These are phyloP conservation scores for Perilla frutescens DNA, from an alignment of 257 asterid genomes.

Conservation along the genomic window DNA sequence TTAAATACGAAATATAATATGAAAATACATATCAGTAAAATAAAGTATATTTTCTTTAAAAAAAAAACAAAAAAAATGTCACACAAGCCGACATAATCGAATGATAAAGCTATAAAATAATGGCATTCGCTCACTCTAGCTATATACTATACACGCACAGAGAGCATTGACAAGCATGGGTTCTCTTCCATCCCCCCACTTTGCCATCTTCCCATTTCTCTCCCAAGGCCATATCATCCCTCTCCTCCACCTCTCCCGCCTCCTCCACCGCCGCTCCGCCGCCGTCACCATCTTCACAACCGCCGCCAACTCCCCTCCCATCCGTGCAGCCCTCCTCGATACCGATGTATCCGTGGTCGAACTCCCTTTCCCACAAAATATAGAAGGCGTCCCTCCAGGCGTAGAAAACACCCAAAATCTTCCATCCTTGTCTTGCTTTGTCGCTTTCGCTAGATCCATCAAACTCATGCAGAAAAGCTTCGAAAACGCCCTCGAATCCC, in stretches of 20 bases:
- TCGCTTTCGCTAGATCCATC: conserved; percentile 47
- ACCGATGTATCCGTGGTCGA: conserved; percentile 45
- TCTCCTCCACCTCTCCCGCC: conserved; percentile 70
- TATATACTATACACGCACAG: background rate
- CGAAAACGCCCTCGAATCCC: conserved; percentile 46
- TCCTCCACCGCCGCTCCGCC: conserved; percentile 56
- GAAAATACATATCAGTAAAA: too few species aligned
- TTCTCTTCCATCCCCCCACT: conserved; percentile 50
- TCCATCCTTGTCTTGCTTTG: conserved; percentile 48
- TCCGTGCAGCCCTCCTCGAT: conserved; percentile 47
- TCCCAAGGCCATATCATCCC: conserved; percentile 81
- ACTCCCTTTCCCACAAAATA: conserved; percentile 63
- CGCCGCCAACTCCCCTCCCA: conserved; percentile 51
- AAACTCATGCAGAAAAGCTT: conserved; percentile 60
- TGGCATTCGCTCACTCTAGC: background rate
- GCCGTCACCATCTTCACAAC: conserved; percentile 74
- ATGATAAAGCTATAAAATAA: too few species aligned
- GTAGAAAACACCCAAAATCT: conserved; percentile 69
- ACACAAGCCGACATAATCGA: too few species aligned
- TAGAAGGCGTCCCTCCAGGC: conserved; percentile 59
- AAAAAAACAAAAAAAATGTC: too few species aligned
- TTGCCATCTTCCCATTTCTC: conserved; percentile 72
- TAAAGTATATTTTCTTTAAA: too few species aligned
- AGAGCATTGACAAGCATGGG: conserved; percentile 43
- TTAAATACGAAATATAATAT: too few species aligned